phyloP scores from a whole-genome alignment of 176 grass and related monocot genomes.

The Raddia guianensis region DNA sequence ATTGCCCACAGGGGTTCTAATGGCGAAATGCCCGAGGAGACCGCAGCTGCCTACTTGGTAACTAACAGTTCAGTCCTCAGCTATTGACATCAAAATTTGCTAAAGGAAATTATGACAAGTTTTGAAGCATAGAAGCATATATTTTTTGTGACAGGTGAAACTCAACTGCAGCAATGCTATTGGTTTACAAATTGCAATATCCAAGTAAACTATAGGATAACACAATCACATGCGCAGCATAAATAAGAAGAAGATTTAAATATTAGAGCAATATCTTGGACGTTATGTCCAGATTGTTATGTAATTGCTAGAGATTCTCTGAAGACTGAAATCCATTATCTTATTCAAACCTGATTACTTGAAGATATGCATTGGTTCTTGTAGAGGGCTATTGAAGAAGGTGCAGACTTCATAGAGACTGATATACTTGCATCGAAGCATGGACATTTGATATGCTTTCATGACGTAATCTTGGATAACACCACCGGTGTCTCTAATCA shows the following conservation, averaged over 20 bases:
- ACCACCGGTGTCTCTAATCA: constrained; percentile 56
- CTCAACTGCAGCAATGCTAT: not conserved
- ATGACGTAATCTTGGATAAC: constrained; percentile 65
- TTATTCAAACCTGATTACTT: not conserved
- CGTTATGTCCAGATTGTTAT: not conserved
- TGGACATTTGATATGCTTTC: constrained; percentile 71
- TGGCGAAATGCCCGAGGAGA: constrained; percentile 71
- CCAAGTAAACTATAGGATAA: not conserved
- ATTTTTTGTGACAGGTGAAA: constrained; percentile 19
- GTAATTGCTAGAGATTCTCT: constrained; percentile 16
- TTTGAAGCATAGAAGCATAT: not conserved
- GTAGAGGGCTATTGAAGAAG: constrained; percentile 82
- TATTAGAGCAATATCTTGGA: not conserved
- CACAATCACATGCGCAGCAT: not conserved
- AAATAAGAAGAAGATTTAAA: not conserved
- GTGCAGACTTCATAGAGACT: constrained; percentile 85
- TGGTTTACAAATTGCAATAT: constrained; percentile 15
- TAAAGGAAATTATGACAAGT: not conserved
- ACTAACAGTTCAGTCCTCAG: not conserved
- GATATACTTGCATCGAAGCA: constrained; percentile 81
- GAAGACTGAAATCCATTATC: not conserved
- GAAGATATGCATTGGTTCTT: constrained; percentile 27
- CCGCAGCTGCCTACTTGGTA: constrained; percentile 55
- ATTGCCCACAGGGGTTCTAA: constrained; percentile 66
- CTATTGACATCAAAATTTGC: not conserved